phyloP scores from a whole-genome alignment of 225 moss, liverwort and hornwort species.

The Physcomitrellopsis africana region DNA sequence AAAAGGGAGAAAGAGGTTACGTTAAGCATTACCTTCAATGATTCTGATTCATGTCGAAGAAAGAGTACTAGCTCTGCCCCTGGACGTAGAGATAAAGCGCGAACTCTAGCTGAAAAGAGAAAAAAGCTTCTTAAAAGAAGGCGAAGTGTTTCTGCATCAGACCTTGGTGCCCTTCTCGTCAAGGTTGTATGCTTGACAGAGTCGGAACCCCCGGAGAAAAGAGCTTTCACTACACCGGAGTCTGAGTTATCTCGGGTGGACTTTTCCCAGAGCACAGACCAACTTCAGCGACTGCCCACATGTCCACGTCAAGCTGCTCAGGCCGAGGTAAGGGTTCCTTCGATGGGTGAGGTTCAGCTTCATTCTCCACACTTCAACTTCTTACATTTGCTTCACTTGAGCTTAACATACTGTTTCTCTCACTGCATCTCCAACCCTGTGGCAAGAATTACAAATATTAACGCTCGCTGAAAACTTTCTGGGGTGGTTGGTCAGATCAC shows the following conservation, averaged over 20 bases:
- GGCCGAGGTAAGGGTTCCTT: conserved; percentile 19
- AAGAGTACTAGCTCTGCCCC: conserved; percentile 32
- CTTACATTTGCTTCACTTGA: neutral
- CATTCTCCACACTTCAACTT: neutral
- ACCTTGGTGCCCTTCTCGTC: conserved; percentile 48
- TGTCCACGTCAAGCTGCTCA: conserved; percentile 18
- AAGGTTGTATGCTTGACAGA: conserved; percentile 51
- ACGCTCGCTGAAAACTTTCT: conserved; percentile 13
- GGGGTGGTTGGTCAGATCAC: conserved; percentile 25
- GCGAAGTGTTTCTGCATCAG: conserved; percentile 53
- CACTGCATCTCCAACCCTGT: neutral
- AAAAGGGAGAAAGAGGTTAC: conserved; percentile 26
- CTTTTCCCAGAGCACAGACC: conserved; percentile 1
- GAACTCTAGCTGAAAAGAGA: conserved; percentile 17
- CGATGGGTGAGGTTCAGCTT: conserved; percentile 4
- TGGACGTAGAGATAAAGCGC: conserved; percentile 28
- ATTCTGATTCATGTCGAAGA: conserved; percentile 25
- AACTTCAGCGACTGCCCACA: conserved; percentile 9
- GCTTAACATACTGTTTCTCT: neutral
- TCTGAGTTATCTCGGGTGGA: conserved; percentile 25
- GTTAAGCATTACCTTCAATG: conserved; percentile 12
- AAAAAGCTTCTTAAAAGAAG: conserved; percentile 42
- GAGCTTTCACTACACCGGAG: conserved; percentile 31
- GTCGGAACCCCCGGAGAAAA: conserved; percentile 29
- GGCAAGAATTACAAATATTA: neutral